Conservation (phyloP, 23 red algal genomes). For the Pyropia yezoensis region DNA sequence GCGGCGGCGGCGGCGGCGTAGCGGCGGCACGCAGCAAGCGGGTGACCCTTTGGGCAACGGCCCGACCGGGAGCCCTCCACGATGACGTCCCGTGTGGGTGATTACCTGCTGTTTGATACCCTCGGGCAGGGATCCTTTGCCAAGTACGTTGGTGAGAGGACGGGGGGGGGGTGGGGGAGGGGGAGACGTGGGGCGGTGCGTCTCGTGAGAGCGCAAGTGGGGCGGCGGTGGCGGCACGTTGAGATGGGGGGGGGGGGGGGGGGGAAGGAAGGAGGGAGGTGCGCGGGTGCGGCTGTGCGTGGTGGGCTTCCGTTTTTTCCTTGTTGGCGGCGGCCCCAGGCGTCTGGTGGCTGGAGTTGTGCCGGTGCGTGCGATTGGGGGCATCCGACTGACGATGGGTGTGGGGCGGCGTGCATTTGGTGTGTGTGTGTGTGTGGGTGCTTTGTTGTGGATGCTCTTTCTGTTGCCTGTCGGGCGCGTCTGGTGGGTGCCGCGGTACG, state of each 20-base stretch:
- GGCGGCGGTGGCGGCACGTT: too few species aligned
- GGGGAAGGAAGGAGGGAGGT: too few species aligned
- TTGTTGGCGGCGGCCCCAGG: neutral
- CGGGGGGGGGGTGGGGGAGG: neutral
- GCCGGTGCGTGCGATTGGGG: neutral
- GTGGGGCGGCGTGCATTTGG: neutral
- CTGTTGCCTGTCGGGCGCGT: neutral
- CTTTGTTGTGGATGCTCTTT: neutral
- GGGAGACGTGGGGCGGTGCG: neutral
- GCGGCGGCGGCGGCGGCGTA: too few species aligned
- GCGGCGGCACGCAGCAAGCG: too few species aligned
- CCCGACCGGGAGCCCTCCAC: neutral
- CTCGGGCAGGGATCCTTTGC: conserved; percentile 71
- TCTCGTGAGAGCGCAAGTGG: neutral
- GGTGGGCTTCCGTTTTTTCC: neutral
- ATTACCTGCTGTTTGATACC: conserved; percentile 63
- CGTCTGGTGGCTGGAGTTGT: neutral
- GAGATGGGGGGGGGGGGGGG: neutral
- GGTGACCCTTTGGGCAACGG: too few species aligned
- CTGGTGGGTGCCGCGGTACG: neutral
- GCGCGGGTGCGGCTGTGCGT: too few species aligned
- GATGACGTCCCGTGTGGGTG: conserved; percentile 68
- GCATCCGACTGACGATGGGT: neutral
- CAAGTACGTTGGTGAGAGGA: conserved; percentile 29
- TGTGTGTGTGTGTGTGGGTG: neutral